Percentiles rank a stretch among this genome's conserved stretches.
Evolutionary conservation across 2,329 filamentous ascomycete genomes (phyloP).

Genomic region (Botryotinia convoluta): DNA sequence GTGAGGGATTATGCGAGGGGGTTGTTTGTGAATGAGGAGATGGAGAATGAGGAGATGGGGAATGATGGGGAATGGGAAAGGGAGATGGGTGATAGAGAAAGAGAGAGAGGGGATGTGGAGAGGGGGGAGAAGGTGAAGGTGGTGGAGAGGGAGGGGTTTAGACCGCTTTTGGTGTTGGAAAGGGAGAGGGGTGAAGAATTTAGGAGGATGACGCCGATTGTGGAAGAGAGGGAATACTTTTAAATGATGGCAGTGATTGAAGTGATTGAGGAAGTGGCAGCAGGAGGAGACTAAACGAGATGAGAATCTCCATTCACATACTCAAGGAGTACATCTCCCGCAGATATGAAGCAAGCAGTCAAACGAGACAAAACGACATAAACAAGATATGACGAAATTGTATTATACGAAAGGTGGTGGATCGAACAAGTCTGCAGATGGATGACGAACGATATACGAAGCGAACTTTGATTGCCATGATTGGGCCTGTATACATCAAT

Average conservation of each 20-base stretch:
- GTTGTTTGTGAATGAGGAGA: slow-evolving; percentile 24
- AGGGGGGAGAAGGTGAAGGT: not conserved
- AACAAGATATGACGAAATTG: not conserved
- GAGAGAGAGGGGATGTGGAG: not conserved
- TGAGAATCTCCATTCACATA: not conserved
- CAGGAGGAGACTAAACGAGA: not conserved
- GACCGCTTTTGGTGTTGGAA: not conserved
- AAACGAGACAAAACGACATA: not conserved
- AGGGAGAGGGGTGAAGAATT: not conserved
- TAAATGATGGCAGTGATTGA: not conserved
- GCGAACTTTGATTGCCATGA: not conserved
- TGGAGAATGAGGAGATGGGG: not conserved
- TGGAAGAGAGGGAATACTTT: not conserved
- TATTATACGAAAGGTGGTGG: not conserved
- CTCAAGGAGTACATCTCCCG: not conserved
- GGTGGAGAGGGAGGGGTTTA: not conserved
- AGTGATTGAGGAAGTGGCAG: not conserved
- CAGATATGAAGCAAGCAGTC: not conserved
- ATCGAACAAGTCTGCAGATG: not conserved
- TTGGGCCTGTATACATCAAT: not conserved
- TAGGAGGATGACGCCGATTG: not conserved
- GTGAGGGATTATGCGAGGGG: slow-evolving; percentile 23
- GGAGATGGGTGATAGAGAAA: not conserved
- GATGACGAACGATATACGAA: not conserved
- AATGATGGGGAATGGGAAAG: not conserved